Evolutionary conservation across 768 basidiomycete species (phyloP), one percentile per base, ranked within the genome.

Genomic region (Boletus bicolor): DNA sequence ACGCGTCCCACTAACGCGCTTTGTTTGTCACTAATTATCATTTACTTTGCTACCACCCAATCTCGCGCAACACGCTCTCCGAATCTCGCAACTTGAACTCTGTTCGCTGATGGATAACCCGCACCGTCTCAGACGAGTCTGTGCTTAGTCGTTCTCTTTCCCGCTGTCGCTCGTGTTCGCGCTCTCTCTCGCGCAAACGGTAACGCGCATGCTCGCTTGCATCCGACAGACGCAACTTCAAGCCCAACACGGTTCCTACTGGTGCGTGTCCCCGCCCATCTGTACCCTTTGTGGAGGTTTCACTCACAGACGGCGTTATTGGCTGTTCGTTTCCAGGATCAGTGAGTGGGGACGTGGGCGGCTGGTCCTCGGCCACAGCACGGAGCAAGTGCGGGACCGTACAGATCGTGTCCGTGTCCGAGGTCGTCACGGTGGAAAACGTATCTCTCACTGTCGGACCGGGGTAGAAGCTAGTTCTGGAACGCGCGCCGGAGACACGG

Each of bases 121-220:
- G 28, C 42, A 14, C 24, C 7, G 10, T 56, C 28, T 28, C 28
- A 6, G 39, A 42, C 3, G 36, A 45, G 30, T 45, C 51, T 34
- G 49, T 38, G 21, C 55, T 53, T 5, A 39, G n/a, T 37, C 44
- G 10, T 17, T 15, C 48, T 9, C 24, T 36, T 11, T 41, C 15
- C 1, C 30, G 17, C 24, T 44, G 51, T 21, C 57, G 56, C 17
- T 56, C 30, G 7, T 45, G 65, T 9, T 64, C 47, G 8, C 65
- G 62, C 17, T 66, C 61, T 28, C n/a, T 58, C 57, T 66, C 65
- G 26, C 66, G 66, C 19, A 44, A 19, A 3, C 65, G 57, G 42
- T 63, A 68, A 1, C 30, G 54, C 7, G 57, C 63, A 30, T 63
- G 63, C 43, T 68, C 63, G 49, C 63, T 65, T 26, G 66, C 66